These are phyloP conservation scores for Trichoderma sp. DNA, from an alignment of 2,329 filamentous ascomycete genomes.

Conservation along the genomic window DNA sequence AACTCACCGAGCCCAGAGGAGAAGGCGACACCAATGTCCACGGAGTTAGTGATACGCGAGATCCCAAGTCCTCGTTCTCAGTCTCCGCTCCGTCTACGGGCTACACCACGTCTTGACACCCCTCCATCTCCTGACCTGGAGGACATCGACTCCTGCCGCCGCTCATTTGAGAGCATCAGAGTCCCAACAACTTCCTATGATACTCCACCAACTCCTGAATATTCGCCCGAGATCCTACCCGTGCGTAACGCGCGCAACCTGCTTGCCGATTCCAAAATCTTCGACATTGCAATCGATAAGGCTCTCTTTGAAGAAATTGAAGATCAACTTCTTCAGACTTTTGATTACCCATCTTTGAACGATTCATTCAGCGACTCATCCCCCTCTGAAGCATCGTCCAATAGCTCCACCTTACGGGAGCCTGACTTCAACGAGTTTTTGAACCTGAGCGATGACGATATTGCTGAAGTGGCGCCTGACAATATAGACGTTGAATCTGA, in stretches of 20 bases:
- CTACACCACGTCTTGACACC: constrained; percentile 30
- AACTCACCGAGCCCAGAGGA: constrained; percentile 32
- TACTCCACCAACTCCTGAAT: constrained; percentile 32
- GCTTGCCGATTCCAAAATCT: constrained; percentile 29
- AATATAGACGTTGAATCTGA: constrained; percentile 20
- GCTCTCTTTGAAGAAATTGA: constrained; percentile 28
- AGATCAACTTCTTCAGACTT: constrained; percentile 27
- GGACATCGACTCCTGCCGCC: constrained; percentile 22
- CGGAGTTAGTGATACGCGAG: constrained; percentile 26
- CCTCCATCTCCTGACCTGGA: constrained; percentile 34
- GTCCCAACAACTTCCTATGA: constrained; percentile 22
- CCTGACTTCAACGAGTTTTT: constrained; percentile 54
- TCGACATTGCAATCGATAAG: constrained; percentile 29
- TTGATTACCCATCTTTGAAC: constrained; percentile 27
- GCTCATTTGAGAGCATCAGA: constrained; percentile 19
- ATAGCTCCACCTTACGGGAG: constrained; percentile 44
- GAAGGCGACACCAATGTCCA: constrained; percentile 27
- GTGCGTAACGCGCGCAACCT: constrained; percentile 25
- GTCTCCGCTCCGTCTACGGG: constrained; percentile 26
- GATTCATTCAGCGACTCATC: constrained; percentile 33
- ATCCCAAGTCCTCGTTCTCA: constrained; percentile 28
- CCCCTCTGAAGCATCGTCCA: constrained; percentile 29
- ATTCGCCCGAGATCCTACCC: constrained; percentile 33
- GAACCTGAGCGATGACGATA: constrained; percentile 55
- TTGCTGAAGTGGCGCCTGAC: constrained; percentile 44